Evolutionary conservation across 495 filamentous ascomycete species (phyloP).

Genomic region (Daldinia loculata): DNA sequence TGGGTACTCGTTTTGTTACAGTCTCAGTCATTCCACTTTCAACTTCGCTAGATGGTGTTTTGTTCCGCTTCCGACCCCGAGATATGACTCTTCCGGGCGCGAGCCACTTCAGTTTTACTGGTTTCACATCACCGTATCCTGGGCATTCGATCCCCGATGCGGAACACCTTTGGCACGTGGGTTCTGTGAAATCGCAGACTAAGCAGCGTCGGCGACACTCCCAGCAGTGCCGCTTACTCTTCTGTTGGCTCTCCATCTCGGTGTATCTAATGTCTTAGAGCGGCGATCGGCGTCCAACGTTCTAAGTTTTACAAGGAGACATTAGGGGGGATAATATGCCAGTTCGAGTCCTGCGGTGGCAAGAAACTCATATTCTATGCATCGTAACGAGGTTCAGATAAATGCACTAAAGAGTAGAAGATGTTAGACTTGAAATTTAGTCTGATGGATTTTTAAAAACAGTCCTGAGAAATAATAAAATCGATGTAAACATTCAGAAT

Average conservation of each 20-base stretch:
- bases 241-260: neutral
- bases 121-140: conserved; percentile 43
- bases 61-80: conserved; percentile 21
- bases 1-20: neutral
- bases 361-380: neutral
- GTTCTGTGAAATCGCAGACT: conserved; percentile 43
- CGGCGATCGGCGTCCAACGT: neutral
- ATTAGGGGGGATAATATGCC: neutral
- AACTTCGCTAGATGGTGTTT: neutral
- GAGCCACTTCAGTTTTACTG: conserved; percentile 42
- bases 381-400: neutral
- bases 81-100: conserved; percentile 44
- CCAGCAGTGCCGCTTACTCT: conserved; percentile 44
- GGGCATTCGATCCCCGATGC: conserved; percentile 40
- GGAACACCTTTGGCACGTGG: conserved; percentile 43
- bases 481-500: neutral
- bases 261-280: neutral
- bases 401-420: neutral
- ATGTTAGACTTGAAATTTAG: neutral
- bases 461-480: neutral
- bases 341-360: neutral
- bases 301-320: neutral
- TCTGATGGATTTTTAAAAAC: neutral
- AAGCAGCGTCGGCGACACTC: conserved; percentile 46
- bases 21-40: neutral